These are phyloP conservation scores for Takashimella tepidaria DNA, from an alignment of 1,284 basidiomycete species.

Conservation along the genomic window DNA sequence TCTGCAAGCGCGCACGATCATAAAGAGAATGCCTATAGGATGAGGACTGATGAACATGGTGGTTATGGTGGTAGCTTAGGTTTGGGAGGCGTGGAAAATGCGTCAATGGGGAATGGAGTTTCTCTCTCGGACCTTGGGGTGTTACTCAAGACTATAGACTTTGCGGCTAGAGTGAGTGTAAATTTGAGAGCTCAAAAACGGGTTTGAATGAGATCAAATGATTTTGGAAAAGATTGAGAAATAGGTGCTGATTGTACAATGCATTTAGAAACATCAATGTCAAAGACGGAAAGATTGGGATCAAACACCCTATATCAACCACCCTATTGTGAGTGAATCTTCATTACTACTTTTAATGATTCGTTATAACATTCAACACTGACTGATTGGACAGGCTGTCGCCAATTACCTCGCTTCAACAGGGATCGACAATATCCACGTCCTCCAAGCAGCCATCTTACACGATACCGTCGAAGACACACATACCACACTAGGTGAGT, in stretches of 20 bases:
- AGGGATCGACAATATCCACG: constrained; percentile 40
- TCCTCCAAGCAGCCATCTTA: constrained; percentile 46
- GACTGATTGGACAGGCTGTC: no score
- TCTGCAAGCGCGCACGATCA: not conserved
- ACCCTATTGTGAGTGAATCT: constrained; percentile 33
- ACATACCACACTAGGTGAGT: constrained; percentile 39
- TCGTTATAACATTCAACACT: no score
- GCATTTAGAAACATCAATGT: constrained; percentile 48
- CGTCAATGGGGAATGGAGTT: not conserved
- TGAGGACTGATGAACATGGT: no score
- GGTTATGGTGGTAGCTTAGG: no score
- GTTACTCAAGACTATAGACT: constrained; percentile 42
- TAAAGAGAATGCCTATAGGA: constrained; percentile 7
- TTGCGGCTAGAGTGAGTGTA: constrained; percentile 43
- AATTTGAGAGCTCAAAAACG: not conserved
- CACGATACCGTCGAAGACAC: constrained; percentile 51
- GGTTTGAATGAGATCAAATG: no score
- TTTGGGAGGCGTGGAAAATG: no score
- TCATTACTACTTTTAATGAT: not conserved
- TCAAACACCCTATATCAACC: constrained; percentile 48
- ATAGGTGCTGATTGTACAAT: no score
- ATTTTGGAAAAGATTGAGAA: no score
- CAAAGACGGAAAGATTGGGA: constrained; percentile 46
- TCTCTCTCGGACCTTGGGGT: constrained; percentile 12
- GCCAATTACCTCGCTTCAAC: constrained; percentile 43